Percentiles rank a stretch among this genome's conserved stretches.
These are phyloP conservation scores for Candida bentonensis DNA, from an alignment of 805 yeast species.

Conservation along the genomic window DNA sequence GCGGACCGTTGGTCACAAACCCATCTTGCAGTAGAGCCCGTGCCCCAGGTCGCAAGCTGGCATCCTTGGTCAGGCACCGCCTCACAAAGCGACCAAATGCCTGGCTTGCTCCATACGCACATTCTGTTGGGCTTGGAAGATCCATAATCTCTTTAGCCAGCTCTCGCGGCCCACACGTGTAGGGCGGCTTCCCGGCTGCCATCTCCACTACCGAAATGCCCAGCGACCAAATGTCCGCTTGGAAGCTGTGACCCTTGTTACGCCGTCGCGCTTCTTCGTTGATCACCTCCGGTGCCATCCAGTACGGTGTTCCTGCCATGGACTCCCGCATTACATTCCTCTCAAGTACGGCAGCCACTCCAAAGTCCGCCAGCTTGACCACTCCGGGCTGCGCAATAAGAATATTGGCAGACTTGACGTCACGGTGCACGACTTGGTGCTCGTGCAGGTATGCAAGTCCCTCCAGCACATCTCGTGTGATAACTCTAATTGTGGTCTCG, in stretches of 20 bases:
- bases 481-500: constrained; percentile 48
- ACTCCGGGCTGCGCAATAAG: constrained; percentile 53
- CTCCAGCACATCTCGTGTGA: constrained; percentile 45
- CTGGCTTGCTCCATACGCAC: constrained; percentile 2
- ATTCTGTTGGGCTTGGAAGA: constrained; percentile 16
- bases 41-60: constrained; percentile 51
- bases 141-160: constrained; percentile 58
- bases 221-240: constrained; percentile 91
- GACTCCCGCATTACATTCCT: constrained; percentile 43
- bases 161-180: constrained; percentile 51
- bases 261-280: not conserved
- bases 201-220: constrained; percentile 89
- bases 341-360: constrained; percentile 40
- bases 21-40: constrained; percentile 36
- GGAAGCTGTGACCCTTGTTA: constrained; percentile 47
- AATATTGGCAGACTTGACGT: constrained; percentile 82
- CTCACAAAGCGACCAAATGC: constrained; percentile 40
- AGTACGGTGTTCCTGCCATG: constrained; percentile 89
- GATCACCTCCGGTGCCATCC: constrained; percentile 99
- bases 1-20: constrained; percentile 27
- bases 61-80: constrained; percentile 54
- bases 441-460: constrained; percentile 70
- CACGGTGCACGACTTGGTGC: constrained; percentile 72
- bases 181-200: constrained; percentile 71
- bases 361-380: constrained; percentile 83